Evolutionary conservation across 2,329 filamentous ascomycete species (phyloP).

Genomic region (Exophiala calicioides): DNA sequence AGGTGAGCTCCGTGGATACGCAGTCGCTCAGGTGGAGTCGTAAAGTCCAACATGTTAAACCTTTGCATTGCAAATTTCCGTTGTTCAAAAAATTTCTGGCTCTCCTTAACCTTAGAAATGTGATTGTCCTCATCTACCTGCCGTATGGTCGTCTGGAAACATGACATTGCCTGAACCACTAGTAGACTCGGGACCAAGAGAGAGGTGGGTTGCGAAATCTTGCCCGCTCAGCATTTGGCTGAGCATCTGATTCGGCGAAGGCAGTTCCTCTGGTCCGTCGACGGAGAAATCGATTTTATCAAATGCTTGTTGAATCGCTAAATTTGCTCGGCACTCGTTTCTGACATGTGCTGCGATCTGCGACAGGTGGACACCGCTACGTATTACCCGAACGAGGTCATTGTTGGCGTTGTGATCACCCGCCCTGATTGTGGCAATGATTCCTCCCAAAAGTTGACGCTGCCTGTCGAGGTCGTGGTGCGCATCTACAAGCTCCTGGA

Average conservation of each 20-base stretch:
- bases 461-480: conserved; percentile 26
- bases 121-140: no score
- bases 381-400: conserved; percentile 26
- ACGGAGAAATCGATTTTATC: conserved; percentile 28
- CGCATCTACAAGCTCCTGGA: conserved; percentile 28
- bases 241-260: conserved; percentile 28
- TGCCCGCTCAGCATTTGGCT: background rate
- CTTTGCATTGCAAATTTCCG: no score
- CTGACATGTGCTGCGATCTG: conserved; percentile 30
- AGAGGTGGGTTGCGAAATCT: background rate
- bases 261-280: conserved; percentile 25
- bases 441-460: conserved; percentile 29
- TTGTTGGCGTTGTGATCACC: conserved; percentile 20
- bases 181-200: background rate
- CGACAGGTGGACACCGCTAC: conserved; percentile 27
- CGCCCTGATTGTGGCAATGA: conserved; percentile 29
- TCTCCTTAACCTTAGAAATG: background rate
- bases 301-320: conserved; percentile 26
- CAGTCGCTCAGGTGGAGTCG: no score
- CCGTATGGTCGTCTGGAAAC: no score
- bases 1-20: no score
- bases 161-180: no score
- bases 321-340: conserved; percentile 28
- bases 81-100: no score
- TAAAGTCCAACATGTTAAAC: no score